Evolutionary conservation across 768 basidiomycete species (phyloP).

Genomic region (Floccularia luteovirens): DNA sequence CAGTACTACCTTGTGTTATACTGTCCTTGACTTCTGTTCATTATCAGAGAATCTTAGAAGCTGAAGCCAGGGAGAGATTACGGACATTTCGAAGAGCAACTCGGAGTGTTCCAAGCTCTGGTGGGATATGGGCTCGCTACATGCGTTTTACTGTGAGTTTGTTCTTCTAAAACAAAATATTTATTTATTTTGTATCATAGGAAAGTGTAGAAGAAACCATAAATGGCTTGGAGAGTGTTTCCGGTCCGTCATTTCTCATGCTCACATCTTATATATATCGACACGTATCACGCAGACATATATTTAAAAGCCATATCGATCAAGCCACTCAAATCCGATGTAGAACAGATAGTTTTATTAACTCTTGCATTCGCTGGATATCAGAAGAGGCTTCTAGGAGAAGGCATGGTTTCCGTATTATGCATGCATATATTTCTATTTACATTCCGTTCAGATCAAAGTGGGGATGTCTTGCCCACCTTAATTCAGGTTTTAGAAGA

Average conservation of each 20-base stretch:
- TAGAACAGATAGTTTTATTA: constrained; percentile 59
- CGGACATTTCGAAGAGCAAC: constrained; percentile 47
- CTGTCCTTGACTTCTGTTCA: neutral
- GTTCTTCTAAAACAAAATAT: neutral
- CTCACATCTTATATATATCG: constrained; percentile 5
- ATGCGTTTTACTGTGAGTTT: constrained; percentile 58
- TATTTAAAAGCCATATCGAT: constrained; percentile 51
- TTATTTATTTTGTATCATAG: constrained; percentile 9
- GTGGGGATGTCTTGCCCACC: constrained; percentile 41
- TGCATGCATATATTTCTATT: constrained; percentile 1
- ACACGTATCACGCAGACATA: constrained; percentile 30
- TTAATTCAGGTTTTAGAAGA: constrained; percentile 54
- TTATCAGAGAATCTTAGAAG: constrained; percentile 38
- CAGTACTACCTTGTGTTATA: neutral
- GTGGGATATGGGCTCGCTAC: constrained; percentile 75
- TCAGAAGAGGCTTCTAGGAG: constrained; percentile 48
- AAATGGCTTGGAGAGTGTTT: constrained; percentile 20
- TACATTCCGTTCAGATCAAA: constrained; percentile 8
- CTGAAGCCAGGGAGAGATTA: constrained; percentile 31
- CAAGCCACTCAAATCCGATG: constrained; percentile 46
- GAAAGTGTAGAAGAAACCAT: constrained; percentile 21
- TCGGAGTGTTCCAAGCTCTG: constrained; percentile 68
- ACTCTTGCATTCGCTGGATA: constrained; percentile 59
- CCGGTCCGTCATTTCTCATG: constrained; percentile 14
- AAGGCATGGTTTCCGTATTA: constrained; percentile 17